Percentiles rank a stretch among this genome's conserved stretches.
Evolutionary conservation across 768 basidiomycete genomes (phyloP).

Genomic region (Phylloporus arenicola): DNA sequence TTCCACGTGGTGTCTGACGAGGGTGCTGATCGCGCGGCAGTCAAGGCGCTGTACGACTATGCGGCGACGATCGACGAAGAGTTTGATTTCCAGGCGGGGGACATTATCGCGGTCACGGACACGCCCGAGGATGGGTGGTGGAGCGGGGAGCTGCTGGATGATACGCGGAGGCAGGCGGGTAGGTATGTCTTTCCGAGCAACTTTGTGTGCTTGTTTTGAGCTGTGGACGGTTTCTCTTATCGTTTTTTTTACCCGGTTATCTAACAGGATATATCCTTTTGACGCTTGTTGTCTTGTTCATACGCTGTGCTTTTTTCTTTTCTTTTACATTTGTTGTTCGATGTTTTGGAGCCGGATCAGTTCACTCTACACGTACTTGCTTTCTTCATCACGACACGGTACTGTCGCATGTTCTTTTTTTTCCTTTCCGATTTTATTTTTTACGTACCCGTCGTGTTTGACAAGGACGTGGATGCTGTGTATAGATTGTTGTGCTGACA

Average conservation of each 20-base stretch:
- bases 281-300: background rate
- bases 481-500: background rate
- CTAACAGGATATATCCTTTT: conserved; percentile 7
- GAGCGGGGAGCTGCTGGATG: conserved; percentile 84
- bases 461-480: background rate
- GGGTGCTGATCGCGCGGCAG: conserved; percentile 33
- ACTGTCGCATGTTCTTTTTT: background rate
- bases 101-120: conserved; percentile 91
- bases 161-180: conserved; percentile 62
- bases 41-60: conserved; percentile 89
- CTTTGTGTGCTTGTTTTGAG: conserved; percentile 74
- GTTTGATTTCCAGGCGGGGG: conserved; percentile 92
- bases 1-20: background rate
- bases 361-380: background rate
- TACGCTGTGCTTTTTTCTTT: background rate
- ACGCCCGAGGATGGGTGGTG: conserved; percentile 99
- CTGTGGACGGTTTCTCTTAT: background rate
- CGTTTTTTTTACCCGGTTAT: conserved; percentile 2
- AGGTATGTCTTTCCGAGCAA: conserved; percentile 85
- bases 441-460: background rate
- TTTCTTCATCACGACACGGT: background rate
- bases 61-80: conserved; percentile 82
- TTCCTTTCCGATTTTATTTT: background rate
- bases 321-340: background rate
- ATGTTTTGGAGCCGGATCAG: background rate